Percentiles rank a stretch among this genome's conserved stretches.
phyloP scores from a whole-genome alignment of 805 yeast species.

The Peterozyma toletana region DNA sequence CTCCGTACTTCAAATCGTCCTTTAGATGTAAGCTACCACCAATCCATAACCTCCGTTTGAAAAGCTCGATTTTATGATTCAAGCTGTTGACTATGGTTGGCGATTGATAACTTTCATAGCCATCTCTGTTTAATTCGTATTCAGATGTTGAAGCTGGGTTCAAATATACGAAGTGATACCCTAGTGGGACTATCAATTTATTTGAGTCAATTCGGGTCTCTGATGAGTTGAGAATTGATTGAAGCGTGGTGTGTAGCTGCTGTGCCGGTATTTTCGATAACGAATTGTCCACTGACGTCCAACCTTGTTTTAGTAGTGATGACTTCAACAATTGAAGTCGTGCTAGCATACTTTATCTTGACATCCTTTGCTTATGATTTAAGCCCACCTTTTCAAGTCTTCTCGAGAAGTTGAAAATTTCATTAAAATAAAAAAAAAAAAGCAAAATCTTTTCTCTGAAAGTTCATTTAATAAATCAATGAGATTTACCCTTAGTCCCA shows the following conservation, averaged over 20 bases:
- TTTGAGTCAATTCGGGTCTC: neutral
- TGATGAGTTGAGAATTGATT: neutral
- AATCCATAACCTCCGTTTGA: slow-evolving; percentile 70
- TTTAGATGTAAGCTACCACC: slow-evolving; percentile 52
- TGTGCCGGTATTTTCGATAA: neutral
- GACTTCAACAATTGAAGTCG: neutral
- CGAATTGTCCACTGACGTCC: neutral
- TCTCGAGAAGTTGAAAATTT: too few relatives aligned
- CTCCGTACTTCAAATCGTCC: slow-evolving; percentile 25
- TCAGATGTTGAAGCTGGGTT: slow-evolving; percentile 48
- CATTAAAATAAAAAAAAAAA: too few relatives aligned
- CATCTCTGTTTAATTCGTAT: slow-evolving; percentile 51
- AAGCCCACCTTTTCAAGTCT: too few relatives aligned
- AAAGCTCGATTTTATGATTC: slow-evolving; percentile 19
- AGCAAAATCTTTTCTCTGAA: too few relatives aligned
- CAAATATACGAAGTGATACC: slow-evolving; percentile 62
- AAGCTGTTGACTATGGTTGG: slow-evolving; percentile 28
- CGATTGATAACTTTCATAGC: slow-evolving; percentile 75
- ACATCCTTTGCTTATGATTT: too few relatives aligned
- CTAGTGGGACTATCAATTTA: slow-evolving; percentile 27
- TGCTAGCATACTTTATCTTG: too few relatives aligned
- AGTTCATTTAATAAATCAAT: too few relatives aligned
- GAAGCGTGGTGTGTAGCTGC: neutral
- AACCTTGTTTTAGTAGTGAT: neutral
- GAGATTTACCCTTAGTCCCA: too few relatives aligned